Percentiles rank a stretch among this genome's conserved stretches.
These are phyloP conservation scores for Colletotrichum nymphaeae DNA, from an alignment of 2,329 filamentous ascomycete species.

Conservation along the genomic window DNA sequence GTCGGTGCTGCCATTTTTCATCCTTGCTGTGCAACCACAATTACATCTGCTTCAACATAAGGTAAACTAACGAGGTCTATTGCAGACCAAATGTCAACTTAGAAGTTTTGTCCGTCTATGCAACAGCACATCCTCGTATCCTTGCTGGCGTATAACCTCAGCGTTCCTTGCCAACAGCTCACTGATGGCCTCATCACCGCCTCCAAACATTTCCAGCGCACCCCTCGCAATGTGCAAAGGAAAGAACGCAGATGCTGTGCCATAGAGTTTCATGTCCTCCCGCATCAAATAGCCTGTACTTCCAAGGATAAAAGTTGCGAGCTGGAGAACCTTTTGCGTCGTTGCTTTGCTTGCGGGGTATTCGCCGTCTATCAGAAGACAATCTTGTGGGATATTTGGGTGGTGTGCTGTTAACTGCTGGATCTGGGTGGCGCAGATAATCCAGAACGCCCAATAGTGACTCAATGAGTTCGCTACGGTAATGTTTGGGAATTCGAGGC, in stretches of 20 bases:
- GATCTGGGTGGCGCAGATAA: slow-evolving; percentile 48
- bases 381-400: slow-evolving; percentile 41
- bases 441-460: slow-evolving; percentile 51
- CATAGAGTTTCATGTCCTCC: slow-evolving; percentile 52
- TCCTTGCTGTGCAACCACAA: too few relatives aligned
- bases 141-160: background rate
- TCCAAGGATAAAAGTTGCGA: slow-evolving; percentile 1
- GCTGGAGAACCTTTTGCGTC: background rate
- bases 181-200: background rate
- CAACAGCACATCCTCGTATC: background rate
- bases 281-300: slow-evolving; percentile 51
- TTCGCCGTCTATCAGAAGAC: slow-evolving; percentile 23
- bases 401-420: slow-evolving; percentile 25
- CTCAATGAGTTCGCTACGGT: slow-evolving; percentile 50
- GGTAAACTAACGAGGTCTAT: too few relatives aligned
- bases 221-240: slow-evolving; percentile 40
- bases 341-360: background rate
- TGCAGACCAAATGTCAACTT: too few relatives aligned
- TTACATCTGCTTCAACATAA: too few relatives aligned
- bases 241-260: slow-evolving; percentile 48
- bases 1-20: too few relatives aligned
- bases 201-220: background rate
- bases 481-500: slow-evolving; percentile 47
- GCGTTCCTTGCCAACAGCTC: background rate
- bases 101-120: too few relatives aligned